A percentile compares a stretch with the other conserved stretches of the same genome.
These are phyloP conservation scores for Podospora australis DNA, from an alignment of 495 filamentous ascomycete genomes.

Conservation along the genomic window DNA sequence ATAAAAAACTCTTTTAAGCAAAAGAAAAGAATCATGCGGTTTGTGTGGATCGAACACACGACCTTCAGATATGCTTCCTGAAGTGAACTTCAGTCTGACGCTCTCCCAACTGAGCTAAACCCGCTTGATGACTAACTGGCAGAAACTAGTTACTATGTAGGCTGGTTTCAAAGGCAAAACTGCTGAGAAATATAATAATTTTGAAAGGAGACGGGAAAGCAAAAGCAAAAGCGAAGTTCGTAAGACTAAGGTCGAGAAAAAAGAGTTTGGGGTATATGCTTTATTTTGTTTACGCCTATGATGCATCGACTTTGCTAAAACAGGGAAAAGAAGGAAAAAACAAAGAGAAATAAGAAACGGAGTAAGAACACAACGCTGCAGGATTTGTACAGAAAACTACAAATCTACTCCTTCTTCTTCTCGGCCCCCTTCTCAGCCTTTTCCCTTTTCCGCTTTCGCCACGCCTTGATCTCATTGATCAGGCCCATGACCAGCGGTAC, in stretches of 20 bases:
- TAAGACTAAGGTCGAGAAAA: too few species aligned
- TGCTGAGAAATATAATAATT: too few species aligned
- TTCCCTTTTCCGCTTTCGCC: conserved; percentile 38
- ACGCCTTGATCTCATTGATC: conserved; percentile 68
- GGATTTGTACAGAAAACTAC: neutral
- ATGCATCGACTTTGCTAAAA: too few species aligned
- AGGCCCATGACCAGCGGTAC: conserved; percentile 81
- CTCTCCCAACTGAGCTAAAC: conserved; percentile 21
- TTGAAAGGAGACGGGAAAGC: too few species aligned
- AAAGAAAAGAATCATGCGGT: conserved; percentile 4
- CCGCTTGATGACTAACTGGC: too few species aligned
- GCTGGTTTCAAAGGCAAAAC: too few species aligned
- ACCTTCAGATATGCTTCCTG: conserved; percentile 16
- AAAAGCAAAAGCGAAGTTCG: too few species aligned
- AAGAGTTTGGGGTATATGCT: too few species aligned
- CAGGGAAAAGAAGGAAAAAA: neutral
- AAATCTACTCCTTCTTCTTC: conserved; percentile 27
- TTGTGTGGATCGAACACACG: conserved; percentile 20
- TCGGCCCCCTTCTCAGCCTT: conserved; percentile 19
- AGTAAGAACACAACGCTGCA: conserved; percentile 3
- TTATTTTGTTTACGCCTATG: too few species aligned
- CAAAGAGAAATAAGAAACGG: neutral
- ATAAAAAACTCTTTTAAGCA: neutral
- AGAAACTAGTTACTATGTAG: too few species aligned
- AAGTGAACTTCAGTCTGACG: conserved; percentile 19